phyloP scores from a whole-genome alignment of 2,329 filamentous ascomycete species.

The Zymoseptoria ardabiliae region DNA sequence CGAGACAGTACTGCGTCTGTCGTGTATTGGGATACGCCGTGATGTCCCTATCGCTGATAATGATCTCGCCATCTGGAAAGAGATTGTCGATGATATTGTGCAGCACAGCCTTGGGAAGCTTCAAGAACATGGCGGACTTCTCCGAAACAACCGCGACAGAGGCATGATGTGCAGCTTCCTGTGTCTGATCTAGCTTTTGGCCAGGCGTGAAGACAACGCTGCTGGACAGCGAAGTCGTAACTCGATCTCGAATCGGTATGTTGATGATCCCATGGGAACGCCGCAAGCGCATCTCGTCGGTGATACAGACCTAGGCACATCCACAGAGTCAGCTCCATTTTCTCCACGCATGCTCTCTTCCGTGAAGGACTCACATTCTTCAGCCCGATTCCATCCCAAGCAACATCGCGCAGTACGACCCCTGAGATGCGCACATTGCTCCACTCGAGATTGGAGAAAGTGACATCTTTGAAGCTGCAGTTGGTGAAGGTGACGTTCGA shows the following conservation, averaged over 20 bases:
- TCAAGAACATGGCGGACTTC: background rate
- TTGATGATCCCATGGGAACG: background rate
- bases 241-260: background rate
- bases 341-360: background rate
- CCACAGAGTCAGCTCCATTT: background rate
- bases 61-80: slow-evolving; percentile 2
- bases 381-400: slow-evolving; percentile 2
- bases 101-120: slow-evolving; percentile 1
- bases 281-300: background rate
- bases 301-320: background rate
- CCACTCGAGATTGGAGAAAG: slow-evolving; percentile 4
- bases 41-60: background rate
- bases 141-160: background rate
- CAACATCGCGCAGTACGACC: slow-evolving; percentile 2
- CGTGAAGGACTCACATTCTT: background rate
- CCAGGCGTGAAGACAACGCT: background rate
- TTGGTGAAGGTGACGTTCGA: slow-evolving; percentile 6
- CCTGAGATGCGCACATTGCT: slow-evolving; percentile 2
- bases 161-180: slow-evolving; percentile 2
- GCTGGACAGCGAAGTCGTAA: background rate
- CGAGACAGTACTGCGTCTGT: slow-evolving; percentile 5
- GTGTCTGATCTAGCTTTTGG: background rate
- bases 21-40: slow-evolving; percentile 1
- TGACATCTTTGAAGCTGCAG: slow-evolving; percentile 8
- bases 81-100: slow-evolving; percentile 5